Percentiles rank a stretch among this genome's conserved stretches.
Evolutionary conservation across 1,139 yeast species (phyloP).

Genomic region (Yamadazyma blattariae): DNA sequence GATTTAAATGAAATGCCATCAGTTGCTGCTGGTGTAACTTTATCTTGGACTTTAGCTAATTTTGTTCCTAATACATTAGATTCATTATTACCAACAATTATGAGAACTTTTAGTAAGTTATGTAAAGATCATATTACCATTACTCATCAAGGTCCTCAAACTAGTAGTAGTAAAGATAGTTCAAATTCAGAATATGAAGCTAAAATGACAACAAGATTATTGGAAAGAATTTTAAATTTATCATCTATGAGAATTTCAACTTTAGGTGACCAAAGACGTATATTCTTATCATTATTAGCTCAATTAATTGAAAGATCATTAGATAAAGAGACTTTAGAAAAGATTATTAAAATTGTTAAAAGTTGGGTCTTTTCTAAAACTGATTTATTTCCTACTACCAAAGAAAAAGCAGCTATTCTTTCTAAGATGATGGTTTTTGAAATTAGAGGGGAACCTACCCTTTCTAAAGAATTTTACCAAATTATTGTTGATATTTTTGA

Average conservation of each 20-base stretch:
- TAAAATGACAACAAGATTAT: constrained; percentile 69
- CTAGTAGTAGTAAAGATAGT: constrained; percentile 27
- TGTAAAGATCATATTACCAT: constrained; percentile 86
- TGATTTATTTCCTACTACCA: constrained; percentile 89
- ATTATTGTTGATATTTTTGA: constrained; percentile 88
- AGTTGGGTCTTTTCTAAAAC: constrained; percentile 85
- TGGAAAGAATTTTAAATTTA: constrained; percentile 74
- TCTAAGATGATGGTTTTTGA: constrained; percentile 95
- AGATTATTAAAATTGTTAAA: constrained; percentile 76
- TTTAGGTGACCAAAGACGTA: constrained; percentile 89
- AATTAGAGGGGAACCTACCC: constrained; percentile 75
- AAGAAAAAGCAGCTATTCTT: constrained; percentile 92
- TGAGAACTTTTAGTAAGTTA: constrained; percentile 84
- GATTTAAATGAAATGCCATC: constrained; percentile 81
- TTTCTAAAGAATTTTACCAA: constrained; percentile 79
- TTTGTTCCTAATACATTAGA: constrained; percentile 74
- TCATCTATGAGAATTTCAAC: constrained; percentile 78
- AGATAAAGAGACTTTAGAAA: constrained; percentile 70
- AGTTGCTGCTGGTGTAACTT: constrained; percentile 85
- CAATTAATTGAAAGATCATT: constrained; percentile 87
- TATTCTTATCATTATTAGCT: constrained; percentile 80
- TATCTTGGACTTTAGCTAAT: constrained; percentile 79
- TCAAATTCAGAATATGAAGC: constrained; percentile 61
- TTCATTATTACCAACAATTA: constrained; percentile 66
- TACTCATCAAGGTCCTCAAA: constrained; percentile 49